phyloP scores from a whole-genome alignment of 352 stramenopile species.

The Phytophthora gonapodyides region DNA sequence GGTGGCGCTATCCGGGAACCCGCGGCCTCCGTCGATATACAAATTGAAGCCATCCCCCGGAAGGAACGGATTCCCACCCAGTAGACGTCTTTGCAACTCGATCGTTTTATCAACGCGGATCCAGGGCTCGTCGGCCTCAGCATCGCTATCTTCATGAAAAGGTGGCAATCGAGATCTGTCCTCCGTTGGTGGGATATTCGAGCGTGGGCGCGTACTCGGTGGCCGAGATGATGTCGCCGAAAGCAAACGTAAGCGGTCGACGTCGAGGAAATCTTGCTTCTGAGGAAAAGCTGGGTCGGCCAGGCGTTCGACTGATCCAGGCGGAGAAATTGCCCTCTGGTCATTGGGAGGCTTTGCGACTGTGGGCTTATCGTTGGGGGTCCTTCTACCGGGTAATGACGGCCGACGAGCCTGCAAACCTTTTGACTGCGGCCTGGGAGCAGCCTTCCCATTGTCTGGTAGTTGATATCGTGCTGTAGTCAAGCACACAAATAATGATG shows the following conservation, averaged over 20 bases:
- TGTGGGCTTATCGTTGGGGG: conserved; percentile 2
- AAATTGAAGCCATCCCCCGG: conserved; percentile 80
- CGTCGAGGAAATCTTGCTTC: conserved; percentile 41
- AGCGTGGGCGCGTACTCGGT: conserved; percentile 31
- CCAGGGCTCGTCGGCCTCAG: conserved; percentile 35
- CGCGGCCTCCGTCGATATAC: conserved; percentile 74
- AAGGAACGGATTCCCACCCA: conserved; percentile 50
- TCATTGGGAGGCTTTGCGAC: conserved; percentile 4
- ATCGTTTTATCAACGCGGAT: conserved; percentile 45
- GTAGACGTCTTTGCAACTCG: conserved; percentile 31
- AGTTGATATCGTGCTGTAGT: conserved; percentile 25
- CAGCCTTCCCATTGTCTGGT: conserved; percentile 11
- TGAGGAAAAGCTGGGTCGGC: conserved; percentile 6
- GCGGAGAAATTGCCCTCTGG: conserved; percentile 4
- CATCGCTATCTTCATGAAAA: conserved; percentile 29
- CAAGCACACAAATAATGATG: background rate
- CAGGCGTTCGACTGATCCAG: conserved; percentile 1
- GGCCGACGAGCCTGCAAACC: conserved; percentile 1
- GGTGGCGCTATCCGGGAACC: conserved; percentile 71
- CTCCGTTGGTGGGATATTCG: conserved; percentile 25
- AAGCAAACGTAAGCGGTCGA: conserved; percentile 39
- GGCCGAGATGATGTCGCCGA: conserved; percentile 39
- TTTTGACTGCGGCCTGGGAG: conserved; percentile 18
- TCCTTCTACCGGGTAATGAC: conserved; percentile 19
- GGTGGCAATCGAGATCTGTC: conserved; percentile 29